phyloP scores from a whole-genome alignment of 192 early-diverging fungal genomes.

The Fimicolochytrium jonesii region DNA sequence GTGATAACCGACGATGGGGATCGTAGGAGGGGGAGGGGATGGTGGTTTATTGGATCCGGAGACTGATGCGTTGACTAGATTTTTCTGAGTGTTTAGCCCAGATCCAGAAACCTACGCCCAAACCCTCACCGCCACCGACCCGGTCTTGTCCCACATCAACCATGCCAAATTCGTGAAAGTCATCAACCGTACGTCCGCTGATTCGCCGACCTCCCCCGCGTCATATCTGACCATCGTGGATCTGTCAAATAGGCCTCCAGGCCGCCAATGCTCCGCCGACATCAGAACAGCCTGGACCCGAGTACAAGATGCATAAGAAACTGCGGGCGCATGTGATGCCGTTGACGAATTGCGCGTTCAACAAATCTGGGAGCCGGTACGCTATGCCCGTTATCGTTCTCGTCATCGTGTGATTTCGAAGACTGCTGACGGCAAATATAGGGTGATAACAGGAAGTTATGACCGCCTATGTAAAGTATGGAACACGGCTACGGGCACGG shows the following conservation, averaged over 20 bases:
- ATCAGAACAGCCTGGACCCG: neutral
- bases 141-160: neutral
- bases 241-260: neutral
- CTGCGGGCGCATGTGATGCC: conserved; percentile 45
- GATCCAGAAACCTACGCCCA: neutral
- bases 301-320: conserved; percentile 27
- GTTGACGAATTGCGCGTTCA: conserved; percentile 51
- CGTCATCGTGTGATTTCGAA: neutral
- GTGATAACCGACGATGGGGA: too few relatives aligned
- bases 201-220: neutral
- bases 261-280: neutral
- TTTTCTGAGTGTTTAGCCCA: neutral
- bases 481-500: conserved; percentile 33
- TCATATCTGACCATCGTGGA: neutral
- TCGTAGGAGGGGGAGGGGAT: too few relatives aligned
- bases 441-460: conserved; percentile 46
- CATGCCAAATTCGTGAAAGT: neutral
- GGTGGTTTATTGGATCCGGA: too few relatives aligned
- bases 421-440: conserved; percentile 2
- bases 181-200: neutral
- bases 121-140: too few relatives aligned
- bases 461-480: conserved; percentile 49
- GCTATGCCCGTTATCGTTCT: neutral
- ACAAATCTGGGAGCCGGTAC: conserved; percentile 42
- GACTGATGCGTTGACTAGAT: too few relatives aligned